Conservation (phyloP, 2,329 filamentous ascomycete species). For the Colletotrichum cereale region DNA sequence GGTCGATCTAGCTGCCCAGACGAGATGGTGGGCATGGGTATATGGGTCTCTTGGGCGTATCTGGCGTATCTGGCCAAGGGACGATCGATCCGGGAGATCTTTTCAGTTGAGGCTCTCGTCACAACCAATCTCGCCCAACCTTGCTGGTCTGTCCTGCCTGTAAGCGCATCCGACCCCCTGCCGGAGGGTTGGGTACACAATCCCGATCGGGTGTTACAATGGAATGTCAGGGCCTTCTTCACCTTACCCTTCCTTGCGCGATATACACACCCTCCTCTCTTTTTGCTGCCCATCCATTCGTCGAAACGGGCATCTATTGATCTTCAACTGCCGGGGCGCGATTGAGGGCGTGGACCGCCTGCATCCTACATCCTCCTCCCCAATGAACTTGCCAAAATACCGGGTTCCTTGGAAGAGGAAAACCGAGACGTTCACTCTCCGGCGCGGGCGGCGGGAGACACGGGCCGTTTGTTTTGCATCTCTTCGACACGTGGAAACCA, state of each 20-base stretch:
- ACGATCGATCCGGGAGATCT: neutral
- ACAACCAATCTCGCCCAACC: neutral
- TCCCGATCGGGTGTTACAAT: constrained; percentile 32
- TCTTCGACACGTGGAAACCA: constrained; percentile 31
- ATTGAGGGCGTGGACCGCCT: neutral
- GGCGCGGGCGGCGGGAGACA: constrained; percentile 8
- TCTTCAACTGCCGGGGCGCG: neutral
- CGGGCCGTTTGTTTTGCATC: constrained; percentile 31
- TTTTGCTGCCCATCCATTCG: constrained; percentile 4
- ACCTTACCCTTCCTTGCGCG: neutral
- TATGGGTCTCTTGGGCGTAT: neutral
- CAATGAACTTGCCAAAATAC: neutral
- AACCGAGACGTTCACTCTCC: neutral
- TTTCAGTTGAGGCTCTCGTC: constrained; percentile 6
- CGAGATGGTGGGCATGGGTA: neutral
- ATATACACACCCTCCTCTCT: neutral
- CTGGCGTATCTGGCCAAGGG: constrained; percentile 6
- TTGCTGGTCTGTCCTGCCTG: neutral
- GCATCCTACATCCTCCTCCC: neutral
- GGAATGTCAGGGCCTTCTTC: constrained; percentile 2
- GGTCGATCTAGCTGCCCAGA: neutral
- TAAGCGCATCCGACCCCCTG: constrained; percentile 30
- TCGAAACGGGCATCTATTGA: constrained; percentile 19
- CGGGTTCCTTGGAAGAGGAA: neutral
- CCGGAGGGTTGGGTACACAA: constrained; percentile 4